These are phyloP conservation scores for Naganishia liquefaciens DNA, from an alignment of 1,284 basidiomycete genomes.

Conservation along the genomic window DNA sequence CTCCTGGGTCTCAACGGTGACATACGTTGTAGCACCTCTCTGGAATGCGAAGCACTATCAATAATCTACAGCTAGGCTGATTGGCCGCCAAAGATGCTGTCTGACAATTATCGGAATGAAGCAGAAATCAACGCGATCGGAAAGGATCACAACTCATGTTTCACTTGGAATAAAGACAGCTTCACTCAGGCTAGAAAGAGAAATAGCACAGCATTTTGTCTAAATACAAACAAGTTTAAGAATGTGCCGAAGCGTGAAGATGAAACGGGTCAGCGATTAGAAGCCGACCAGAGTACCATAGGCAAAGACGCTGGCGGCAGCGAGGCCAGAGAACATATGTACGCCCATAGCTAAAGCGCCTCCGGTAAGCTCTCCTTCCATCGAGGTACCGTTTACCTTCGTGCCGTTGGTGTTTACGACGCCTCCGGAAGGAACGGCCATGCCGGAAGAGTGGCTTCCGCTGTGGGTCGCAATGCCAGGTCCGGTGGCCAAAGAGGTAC, in stretches of 20 bases:
- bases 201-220: constrained; percentile 2
- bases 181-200: not conserved
- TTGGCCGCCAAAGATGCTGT: too few relatives aligned
- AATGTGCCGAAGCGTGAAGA: not conserved
- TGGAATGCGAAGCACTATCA: too few relatives aligned
- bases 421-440: not conserved
- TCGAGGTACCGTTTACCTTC: too few relatives aligned
- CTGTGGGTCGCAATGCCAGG: constrained; percentile 2
- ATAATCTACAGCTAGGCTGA: too few relatives aligned
- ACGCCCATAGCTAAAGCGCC: constrained; percentile 12
- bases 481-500: not conserved
- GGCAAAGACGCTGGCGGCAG: constrained; percentile 7
- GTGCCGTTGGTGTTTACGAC: not conserved
- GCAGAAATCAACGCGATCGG: too few relatives aligned
- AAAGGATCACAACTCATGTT: too few relatives aligned
- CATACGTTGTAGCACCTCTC: too few relatives aligned
- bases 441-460: not conserved
- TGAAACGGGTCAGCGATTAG: not conserved
- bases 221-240: not conserved
- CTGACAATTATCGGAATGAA: too few relatives aligned
- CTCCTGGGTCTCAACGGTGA: too few relatives aligned
- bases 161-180: too few relatives aligned
- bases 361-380: not conserved
- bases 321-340: constrained; percentile 8
- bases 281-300: constrained; percentile 12